These are phyloP conservation scores for Fraxinus ornus DNA, from an alignment of 305 asterid genomes.

Conservation along the genomic window DNA sequence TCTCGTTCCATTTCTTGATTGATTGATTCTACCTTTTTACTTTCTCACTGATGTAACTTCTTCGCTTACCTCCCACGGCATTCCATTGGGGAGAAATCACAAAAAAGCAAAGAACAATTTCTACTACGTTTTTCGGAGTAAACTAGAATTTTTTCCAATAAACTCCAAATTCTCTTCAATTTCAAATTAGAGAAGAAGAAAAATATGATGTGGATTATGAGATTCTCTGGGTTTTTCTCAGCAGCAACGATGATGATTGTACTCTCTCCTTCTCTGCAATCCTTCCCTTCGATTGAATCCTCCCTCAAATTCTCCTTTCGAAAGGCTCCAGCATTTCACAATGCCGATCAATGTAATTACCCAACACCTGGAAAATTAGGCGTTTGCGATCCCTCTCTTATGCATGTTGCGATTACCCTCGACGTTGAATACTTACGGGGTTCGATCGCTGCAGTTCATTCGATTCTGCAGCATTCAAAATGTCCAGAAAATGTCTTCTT, in stretches of 20 bases:
- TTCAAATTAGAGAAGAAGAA: neutral
- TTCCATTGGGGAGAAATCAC: neutral
- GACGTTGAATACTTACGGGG: constrained; percentile 19
- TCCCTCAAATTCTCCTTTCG: neutral
- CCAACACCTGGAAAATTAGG: neutral
- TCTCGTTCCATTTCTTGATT: neutral
- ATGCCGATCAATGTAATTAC: neutral
- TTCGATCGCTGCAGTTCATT: constrained; percentile 25
- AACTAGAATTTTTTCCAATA: neutral
- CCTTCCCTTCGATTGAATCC: neutral
- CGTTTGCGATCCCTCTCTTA: constrained; percentile 7
- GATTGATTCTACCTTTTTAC: neutral
- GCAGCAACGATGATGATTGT: neutral
- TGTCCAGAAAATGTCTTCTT: constrained; percentile 24
- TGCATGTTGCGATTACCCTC: constrained; percentile 25
- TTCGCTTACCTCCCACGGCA: neutral
- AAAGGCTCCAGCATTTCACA: neutral
- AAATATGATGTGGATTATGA: neutral
- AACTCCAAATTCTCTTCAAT: neutral
- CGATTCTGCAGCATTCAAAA: constrained; percentile 18
- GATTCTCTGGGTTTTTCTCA: neutral
- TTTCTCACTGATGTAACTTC: neutral
- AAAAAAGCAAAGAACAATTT: neutral
- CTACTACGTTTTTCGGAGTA: neutral
- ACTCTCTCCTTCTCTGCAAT: neutral